A percentile compares a stretch with the other conserved stretches of the same genome.
Evolutionary conservation across 495 filamentous ascomycete genomes (phyloP).

Genomic region (Cudoniella acicularis): DNA sequence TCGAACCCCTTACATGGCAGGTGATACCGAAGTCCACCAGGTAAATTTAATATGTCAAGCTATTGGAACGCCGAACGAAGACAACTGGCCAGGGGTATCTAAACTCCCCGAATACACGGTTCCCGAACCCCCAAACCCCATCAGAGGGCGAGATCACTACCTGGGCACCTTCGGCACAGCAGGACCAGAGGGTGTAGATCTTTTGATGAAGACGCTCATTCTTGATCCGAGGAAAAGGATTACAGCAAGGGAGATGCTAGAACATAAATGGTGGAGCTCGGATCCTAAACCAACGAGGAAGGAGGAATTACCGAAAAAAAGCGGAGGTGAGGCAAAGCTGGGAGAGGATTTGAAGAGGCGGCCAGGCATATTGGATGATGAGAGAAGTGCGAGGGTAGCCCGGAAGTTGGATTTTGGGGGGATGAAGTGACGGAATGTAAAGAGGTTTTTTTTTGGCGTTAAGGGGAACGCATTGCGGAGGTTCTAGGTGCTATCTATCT

Average conservation of each 20-base stretch:
- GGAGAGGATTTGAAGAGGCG: conserved; percentile 79
- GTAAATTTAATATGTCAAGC: conserved; percentile 75
- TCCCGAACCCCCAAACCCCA: conserved; percentile 54
- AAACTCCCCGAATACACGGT: conserved; percentile 72
- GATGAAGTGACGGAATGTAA: conserved; percentile 38
- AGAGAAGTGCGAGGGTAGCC: conserved; percentile 66
- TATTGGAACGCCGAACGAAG: conserved; percentile 88
- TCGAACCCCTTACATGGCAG: conserved; percentile 73
- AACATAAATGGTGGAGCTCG: conserved; percentile 81
- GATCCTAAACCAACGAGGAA: conserved; percentile 83
- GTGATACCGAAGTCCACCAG: conserved; percentile 76
- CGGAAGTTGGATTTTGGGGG: conserved; percentile 81
- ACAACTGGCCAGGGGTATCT: conserved; percentile 91
- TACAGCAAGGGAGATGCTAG: conserved; percentile 69
- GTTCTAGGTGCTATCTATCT: too few relatives aligned
- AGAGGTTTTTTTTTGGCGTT: neutral
- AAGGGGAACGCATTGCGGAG: neutral
- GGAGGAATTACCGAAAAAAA: conserved; percentile 71
- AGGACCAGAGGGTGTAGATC: conserved; percentile 76
- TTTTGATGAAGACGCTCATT: conserved; percentile 79
- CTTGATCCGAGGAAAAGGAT: conserved; percentile 82
- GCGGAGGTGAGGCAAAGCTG: conserved; percentile 68
- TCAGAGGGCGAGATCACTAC: conserved; percentile 66
- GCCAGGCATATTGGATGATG: conserved; percentile 68
- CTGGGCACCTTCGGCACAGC: conserved; percentile 68